Evolutionary conservation across 768 basidiomycete genomes (phyloP), one percentile per base, ranked within the genome.

Genomic region (Amanita pseudoporphyria): DNA sequence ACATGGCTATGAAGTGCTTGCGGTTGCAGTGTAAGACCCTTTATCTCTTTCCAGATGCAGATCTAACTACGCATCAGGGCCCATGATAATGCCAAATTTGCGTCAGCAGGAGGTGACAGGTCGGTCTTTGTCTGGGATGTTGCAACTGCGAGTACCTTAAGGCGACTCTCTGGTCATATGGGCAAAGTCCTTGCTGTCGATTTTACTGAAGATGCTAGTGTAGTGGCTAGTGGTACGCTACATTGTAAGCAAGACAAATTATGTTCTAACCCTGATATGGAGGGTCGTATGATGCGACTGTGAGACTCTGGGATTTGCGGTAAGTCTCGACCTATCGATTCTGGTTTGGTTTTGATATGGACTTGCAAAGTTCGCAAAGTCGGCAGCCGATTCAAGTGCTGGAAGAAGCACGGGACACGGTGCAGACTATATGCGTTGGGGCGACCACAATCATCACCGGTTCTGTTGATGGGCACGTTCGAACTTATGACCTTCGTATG

Each of bases 61-160:
- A 36, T 44, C 40, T 24, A 18, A 13, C 24, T 24, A 24, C 46
- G 31, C 37, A 47, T 14, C 56, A 95, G 89, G 35, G 78, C 91
- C 37, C 83, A 91, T 56, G 95, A 99, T 67, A 99, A 99, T 68
- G 82, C 86, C 24, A 85, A 86, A 59, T 93, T 99, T 58, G 93
- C 85, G 12, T 94, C 90, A 3, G 89, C 85, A 19, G 95, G 95
- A 28, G 95, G 95, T 5, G 95, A 99, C 65, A 81, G 90, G 54
- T 82, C 84, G 45, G 82, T 96, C 1, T 96, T 96, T 57, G 66
- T 96, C 19, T 98, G 95, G 95, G 96, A 99, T 61, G 96, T 99
- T 9, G 79, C 84, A 14, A 79, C 86, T 28, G 95, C 90, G 10
- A 76, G 80, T 39, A 91, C 94, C 1, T 82, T 83, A 36, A 74